Conservation (phyloP, 1,284 basidiomycete species). For the Leccinum ponderosum region DNA sequence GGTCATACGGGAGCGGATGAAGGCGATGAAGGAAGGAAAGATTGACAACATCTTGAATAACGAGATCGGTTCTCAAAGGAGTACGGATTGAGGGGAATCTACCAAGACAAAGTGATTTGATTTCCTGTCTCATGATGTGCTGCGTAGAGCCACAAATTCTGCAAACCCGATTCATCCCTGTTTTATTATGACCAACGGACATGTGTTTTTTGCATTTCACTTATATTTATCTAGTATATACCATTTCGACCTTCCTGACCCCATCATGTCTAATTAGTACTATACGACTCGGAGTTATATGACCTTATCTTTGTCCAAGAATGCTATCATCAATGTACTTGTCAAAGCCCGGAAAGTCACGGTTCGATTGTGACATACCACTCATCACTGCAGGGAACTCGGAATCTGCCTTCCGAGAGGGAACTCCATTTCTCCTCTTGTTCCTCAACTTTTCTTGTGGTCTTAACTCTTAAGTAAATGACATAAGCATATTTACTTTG, state of each 20-base stretch:
- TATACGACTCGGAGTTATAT: not conserved
- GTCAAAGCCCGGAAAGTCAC: not conserved
- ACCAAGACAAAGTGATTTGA: constrained; percentile 21
- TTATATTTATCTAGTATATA: not conserved
- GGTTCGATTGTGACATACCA: too few species aligned
- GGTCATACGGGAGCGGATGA: constrained; percentile 32
- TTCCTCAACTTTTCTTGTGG: not conserved
- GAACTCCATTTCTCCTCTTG: not conserved
- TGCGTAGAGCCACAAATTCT: not conserved
- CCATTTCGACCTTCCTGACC: not conserved
- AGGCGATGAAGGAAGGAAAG: constrained; percentile 16
- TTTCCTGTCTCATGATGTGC: not conserved
- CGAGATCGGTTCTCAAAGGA: not conserved
- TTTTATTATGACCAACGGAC: not conserved
- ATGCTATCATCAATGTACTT: not conserved
- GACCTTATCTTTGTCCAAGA: not conserved
- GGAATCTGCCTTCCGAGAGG: not conserved
- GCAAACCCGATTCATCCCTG: not conserved
- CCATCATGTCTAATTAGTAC: not conserved
- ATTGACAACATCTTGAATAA: constrained; percentile 25
- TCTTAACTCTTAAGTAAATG: too few species aligned
- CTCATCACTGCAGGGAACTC: too few species aligned
- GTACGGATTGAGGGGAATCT: constrained; percentile 1
- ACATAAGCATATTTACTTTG: too few species aligned
- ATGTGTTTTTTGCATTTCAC: not conserved